A percentile compares a stretch with the other conserved stretches of the same genome.
Conservation (phyloP, 2,329 filamentous ascomycete genomes). For the Fusarium scirpi region DNA sequence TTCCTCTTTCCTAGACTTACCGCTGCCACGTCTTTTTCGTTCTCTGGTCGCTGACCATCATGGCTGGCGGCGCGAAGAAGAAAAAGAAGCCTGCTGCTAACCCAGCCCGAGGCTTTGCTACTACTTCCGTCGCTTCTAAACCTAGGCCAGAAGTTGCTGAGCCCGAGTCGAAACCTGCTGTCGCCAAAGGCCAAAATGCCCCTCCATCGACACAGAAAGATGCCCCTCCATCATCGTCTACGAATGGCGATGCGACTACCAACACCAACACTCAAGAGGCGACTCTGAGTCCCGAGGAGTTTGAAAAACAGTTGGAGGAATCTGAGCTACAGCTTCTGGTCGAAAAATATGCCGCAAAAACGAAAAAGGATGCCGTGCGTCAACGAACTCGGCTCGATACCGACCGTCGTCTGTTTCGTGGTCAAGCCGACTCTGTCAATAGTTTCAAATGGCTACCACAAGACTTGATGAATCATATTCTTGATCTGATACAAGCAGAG, state of each 20-base stretch:
- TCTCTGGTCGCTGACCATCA: constrained; percentile 52
- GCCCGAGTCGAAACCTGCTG: constrained; percentile 47
- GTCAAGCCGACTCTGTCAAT: constrained; percentile 79
- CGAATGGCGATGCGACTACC: constrained; percentile 41
- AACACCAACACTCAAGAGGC: constrained; percentile 51
- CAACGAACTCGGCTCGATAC: constrained; percentile 84
- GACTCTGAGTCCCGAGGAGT: constrained; percentile 83
- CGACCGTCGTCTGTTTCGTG: constrained; percentile 83
- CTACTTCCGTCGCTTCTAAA: constrained; percentile 90
- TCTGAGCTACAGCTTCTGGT: constrained; percentile 90
- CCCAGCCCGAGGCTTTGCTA: constrained; percentile 92
- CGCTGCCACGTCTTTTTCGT: not conserved
- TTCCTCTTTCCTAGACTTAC: not conserved
- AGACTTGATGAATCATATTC: constrained; percentile 81
- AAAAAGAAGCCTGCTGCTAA: constrained; percentile 93
- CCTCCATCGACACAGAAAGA: constrained; percentile 48
- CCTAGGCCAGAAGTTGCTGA: constrained; percentile 71
- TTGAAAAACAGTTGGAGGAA: constrained; percentile 88
- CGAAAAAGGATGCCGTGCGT: constrained; percentile 80
- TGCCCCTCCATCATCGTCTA: constrained; percentile 48
- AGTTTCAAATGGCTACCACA: constrained; percentile 82
- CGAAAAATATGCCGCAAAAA: constrained; percentile 84
- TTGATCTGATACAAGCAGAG: constrained; percentile 78
- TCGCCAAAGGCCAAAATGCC: constrained; percentile 46
- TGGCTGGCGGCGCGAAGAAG: constrained; percentile 79